phyloP scores from a whole-genome alignment of 352 stramenopile genomes.

The Phytophthora litchii region DNA sequence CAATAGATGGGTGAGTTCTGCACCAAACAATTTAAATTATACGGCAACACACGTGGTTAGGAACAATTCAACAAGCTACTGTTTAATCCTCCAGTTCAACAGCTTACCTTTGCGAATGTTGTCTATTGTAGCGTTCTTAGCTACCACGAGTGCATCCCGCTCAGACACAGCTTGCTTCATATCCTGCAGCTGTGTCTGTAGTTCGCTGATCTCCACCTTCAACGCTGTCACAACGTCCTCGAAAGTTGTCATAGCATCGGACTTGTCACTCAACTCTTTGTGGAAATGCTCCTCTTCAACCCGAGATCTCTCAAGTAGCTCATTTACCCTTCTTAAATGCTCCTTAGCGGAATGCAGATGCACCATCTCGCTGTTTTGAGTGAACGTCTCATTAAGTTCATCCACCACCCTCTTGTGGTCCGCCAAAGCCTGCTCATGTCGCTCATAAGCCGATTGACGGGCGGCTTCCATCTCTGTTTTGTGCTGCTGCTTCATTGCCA shows the following conservation, averaged over 20 bases:
- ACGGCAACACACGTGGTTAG: background rate
- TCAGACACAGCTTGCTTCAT: conserved; percentile 25
- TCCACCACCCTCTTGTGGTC: conserved; percentile 11
- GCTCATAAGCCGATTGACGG: background rate
- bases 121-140: conserved; percentile 52
- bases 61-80: background rate
- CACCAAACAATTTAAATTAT: background rate
- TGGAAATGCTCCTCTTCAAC: conserved; percentile 14
- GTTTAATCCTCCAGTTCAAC: background rate
- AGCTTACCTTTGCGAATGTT: conserved; percentile 56
- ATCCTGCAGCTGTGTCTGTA: conserved; percentile 25
- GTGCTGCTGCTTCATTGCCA: conserved; percentile 3
- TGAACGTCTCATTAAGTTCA: conserved; percentile 15
- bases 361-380: conserved; percentile 25
- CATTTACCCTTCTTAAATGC: conserved; percentile 30
- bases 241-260: conserved; percentile 5
- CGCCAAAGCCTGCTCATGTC: conserved; percentile 1
- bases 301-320: conserved; percentile 25
- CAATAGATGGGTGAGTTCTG: conserved; percentile 41
- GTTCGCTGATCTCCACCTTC: conserved; percentile 10
- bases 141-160: conserved; percentile 35
- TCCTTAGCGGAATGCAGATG: conserved; percentile 27
- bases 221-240: conserved; percentile 5
- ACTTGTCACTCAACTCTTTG: conserved; percentile 18
- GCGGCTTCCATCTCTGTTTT: conserved; percentile 5